Base-by-base conservation (phyloP, 2,329 filamentous ascomycete genomes). In the Rachicladosporium sp. region DNA sequence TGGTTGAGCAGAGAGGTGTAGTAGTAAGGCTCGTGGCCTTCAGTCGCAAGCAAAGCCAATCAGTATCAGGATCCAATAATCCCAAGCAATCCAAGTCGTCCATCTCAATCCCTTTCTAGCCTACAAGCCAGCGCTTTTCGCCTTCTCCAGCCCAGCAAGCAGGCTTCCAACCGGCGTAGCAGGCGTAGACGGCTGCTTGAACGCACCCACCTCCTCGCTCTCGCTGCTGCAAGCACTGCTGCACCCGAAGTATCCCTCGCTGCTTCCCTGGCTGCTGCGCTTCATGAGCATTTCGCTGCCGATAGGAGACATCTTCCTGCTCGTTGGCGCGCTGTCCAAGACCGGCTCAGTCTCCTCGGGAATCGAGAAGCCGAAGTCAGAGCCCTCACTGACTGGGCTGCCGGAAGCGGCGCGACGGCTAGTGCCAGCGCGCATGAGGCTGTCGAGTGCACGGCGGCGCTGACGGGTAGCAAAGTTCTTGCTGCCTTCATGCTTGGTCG, bases 381-480 rank as follows among this genome's bases (percentile, higher is more conserved):
- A 78, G 15, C 15, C 15, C 66, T 96, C 91, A 38, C 87, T 95
- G 42, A 89, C 82, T 59, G 78, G 80, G 46, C 76, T 71, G 46
- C 81, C 83, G 42, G 80, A 70, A 65, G 74, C 69, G 44, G 67
- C 74, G 41, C 89, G 85, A 43, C 91, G 83, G 56, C 87, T 85
- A 46, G 91, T 74, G 10, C 89, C 88, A 39, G 89, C 89, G 48
- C 84, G 83, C 45, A 95, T 84, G 36, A 98, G 74, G 58, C 87
- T 95, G 67, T 88, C 80, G 33, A 98, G 79, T 19, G 91, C 91
- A 52, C 83, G 87, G 48, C 89, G 86, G 44, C 91, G 86, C 55
- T 93, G 88, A 46, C 91, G 87, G 41, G 87, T 79, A 8, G 83
- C 82, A 64, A 98, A 98, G 68, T 98, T 98, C 76, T 95, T 70